A percentile compares a stretch with the other conserved stretches of the same genome.
Conservation (phyloP, 129 eudicot genomes). For the Cynara cardunculus region DNA sequence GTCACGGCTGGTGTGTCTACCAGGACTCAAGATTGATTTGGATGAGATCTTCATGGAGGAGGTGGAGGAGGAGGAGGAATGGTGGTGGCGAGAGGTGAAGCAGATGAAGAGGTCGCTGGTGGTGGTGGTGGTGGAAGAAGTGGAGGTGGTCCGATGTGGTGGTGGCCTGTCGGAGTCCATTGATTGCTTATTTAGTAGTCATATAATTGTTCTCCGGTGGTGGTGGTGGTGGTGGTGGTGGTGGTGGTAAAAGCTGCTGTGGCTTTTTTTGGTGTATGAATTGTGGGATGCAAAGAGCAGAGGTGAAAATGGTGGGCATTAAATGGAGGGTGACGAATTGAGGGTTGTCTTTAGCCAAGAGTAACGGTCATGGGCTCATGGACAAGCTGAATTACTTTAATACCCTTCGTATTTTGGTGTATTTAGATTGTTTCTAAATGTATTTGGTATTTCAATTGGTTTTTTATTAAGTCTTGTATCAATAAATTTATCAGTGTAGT, state of each 20-base stretch:
- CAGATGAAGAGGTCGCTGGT: conserved; percentile 77
- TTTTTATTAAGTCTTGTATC: no score
- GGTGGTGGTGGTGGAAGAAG: conserved; percentile 9
- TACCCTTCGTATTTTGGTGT: neutral
- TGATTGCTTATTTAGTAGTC: conserved; percentile 16
- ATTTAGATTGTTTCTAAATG: no score
- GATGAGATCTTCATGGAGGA: conserved; percentile 60
- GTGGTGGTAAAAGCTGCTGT: conserved; percentile 10
- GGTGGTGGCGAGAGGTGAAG: conserved; percentile 56
- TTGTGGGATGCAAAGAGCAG: neutral
- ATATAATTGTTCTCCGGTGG: neutral
- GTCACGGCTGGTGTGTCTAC: conserved; percentile 37
- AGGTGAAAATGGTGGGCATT: conserved; percentile 24
- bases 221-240: conserved; percentile 1
- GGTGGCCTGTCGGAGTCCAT: conserved; percentile 36
- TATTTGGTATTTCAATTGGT: no score
- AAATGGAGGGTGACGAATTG: conserved; percentile 22
- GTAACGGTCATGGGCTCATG: conserved; percentile 29
- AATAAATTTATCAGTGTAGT: no score
- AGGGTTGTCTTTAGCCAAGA: conserved; percentile 19
- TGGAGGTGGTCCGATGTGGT: conserved; percentile 18
- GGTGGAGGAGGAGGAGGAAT: conserved; percentile 1
- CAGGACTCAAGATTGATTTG: conserved; percentile 65
- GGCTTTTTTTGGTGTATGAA: neutral
- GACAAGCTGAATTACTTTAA: neutral